Percentiles rank a stretch among this genome's conserved stretches.
Conservation (phyloP, 2,329 filamentous ascomycete genomes). For the Penicillium palitans region DNA sequence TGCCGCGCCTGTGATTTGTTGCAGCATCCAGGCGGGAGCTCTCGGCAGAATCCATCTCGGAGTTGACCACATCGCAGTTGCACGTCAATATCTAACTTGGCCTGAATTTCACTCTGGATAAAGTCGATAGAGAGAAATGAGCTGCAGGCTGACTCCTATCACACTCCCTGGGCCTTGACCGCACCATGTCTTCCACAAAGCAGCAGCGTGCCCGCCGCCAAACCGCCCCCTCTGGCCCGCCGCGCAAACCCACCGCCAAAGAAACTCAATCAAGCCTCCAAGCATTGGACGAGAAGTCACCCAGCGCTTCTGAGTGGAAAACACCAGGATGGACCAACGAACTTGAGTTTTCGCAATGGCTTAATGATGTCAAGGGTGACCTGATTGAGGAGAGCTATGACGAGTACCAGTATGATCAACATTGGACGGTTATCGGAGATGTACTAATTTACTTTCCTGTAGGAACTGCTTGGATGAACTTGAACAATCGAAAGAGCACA, state of each 20-base stretch:
- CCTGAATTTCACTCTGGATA: background rate
- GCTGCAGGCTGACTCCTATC: background rate
- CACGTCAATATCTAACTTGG: constrained; percentile 1
- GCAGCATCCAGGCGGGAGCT: constrained; percentile 33
- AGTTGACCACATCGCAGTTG: constrained; percentile 25
- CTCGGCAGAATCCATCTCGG: constrained; percentile 39
- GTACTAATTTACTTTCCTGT: constrained; percentile 10
- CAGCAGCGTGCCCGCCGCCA: constrained; percentile 39
- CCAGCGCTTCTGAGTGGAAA: constrained; percentile 6
- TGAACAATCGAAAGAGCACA: constrained; percentile 74
- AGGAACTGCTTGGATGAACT: constrained; percentile 81
- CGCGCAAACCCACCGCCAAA: constrained; percentile 29
- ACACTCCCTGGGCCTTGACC: constrained; percentile 10
- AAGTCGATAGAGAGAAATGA: constrained; percentile 13
- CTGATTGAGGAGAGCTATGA: constrained; percentile 80
- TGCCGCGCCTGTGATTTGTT: constrained; percentile 18
- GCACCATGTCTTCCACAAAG: constrained; percentile 30
- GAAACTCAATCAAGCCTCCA: constrained; percentile 21
- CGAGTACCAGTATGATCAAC: constrained; percentile 67
- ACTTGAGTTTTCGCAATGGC: constrained; percentile 61
- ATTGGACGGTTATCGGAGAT: constrained; percentile 12
- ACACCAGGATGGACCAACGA: constrained; percentile 46
- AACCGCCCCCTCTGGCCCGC: constrained; percentile 39
- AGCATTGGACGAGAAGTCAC: constrained; percentile 13
- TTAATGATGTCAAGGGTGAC: constrained; percentile 61